Evolutionary conservation across 2,329 filamentous ascomycete species (phyloP).

Genomic region (Orbilia blumenaviensis): DNA sequence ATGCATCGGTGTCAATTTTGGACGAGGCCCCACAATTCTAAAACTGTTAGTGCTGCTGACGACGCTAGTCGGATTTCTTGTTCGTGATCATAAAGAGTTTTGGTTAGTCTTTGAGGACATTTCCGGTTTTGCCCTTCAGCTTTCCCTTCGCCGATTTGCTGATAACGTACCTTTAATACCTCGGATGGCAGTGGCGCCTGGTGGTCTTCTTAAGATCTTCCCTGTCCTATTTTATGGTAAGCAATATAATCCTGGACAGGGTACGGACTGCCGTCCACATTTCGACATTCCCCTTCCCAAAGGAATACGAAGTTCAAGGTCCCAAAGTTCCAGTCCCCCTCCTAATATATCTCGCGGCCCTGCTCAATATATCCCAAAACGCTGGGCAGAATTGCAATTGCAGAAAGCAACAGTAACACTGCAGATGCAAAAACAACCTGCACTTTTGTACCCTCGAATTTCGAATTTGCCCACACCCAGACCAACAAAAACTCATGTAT

Average conservation of each 20-base stretch:
- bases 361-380: slow-evolving; percentile 14
- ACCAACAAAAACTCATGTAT: slow-evolving; percentile 1
- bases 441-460: slow-evolving; percentile 24
- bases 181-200: no score
- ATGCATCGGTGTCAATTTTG: background rate
- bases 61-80: slow-evolving; percentile 23
- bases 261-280: background rate
- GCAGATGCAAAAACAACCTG: background rate
- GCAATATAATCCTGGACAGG: slow-evolving; percentile 24
- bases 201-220: no score
- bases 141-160: background rate
- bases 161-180: no score
- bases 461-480: background rate
- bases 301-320: background rate
- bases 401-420: slow-evolving; percentile 26
- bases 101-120: background rate
- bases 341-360: slow-evolving; percentile 19
- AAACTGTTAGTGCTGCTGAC: slow-evolving; percentile 32
- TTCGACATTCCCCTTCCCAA: background rate
- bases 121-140: slow-evolving; percentile 23
- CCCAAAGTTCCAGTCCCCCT: background rate
- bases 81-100: slow-evolving; percentile 8
- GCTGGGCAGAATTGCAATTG: slow-evolving; percentile 11
- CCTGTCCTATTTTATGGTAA: background rate
- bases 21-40: slow-evolving; percentile 17